Evolutionary conservation across 2,329 filamentous ascomycete genomes (phyloP), one percentile per base, ranked within the genome.

Genomic region (Penicillium oxalicum): DNA sequence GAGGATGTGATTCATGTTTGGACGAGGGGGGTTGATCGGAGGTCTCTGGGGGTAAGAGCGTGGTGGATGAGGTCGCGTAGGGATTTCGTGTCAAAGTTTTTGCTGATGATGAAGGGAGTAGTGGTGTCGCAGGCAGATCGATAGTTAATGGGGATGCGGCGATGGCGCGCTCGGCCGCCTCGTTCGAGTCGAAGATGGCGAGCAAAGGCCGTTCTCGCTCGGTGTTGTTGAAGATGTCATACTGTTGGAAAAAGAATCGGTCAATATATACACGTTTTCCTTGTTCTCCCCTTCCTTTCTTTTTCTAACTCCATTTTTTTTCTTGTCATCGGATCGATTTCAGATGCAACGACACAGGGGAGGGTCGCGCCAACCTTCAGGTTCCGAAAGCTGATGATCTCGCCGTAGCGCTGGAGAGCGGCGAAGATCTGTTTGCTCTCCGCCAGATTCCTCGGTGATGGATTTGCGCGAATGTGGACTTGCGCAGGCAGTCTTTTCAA

Each of bases 381-480:
- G 47, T 68, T 70, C 29, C 63, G 58, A 53, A 70, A 72, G 25
- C 63, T 65, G 8, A 61, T 55, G 6, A 72, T 68, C 53, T 72
- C 69, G 18, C 70, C 70, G 56, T 68, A 72, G 57, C 68, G 66
- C 51, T 71, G 69, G 13, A 72, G 56, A 5, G 66, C 64, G 36
- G 60, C 53, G 18, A 72, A 61, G 26, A 72, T 53, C 13, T 60
- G 56, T 50, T 60, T 62, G 51, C 65, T 68, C 48, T 72, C 67
- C 18, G 56, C 44, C 5, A 72, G 47, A 29, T 53, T 64, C 25
- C 55, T 59, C 11, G 65, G 61, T 4, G 55, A 40, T 0, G 66
- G 66, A 7, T 42, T 43, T 40, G 63, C 60, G 25, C 50, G 58
- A 28, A 72, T 63, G 55, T 65, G 58, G 8, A 71, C 60, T 36